These are phyloP conservation scores for Mrakia frigida DNA, from an alignment of 768 basidiomycete genomes.

Conservation along the genomic window DNA sequence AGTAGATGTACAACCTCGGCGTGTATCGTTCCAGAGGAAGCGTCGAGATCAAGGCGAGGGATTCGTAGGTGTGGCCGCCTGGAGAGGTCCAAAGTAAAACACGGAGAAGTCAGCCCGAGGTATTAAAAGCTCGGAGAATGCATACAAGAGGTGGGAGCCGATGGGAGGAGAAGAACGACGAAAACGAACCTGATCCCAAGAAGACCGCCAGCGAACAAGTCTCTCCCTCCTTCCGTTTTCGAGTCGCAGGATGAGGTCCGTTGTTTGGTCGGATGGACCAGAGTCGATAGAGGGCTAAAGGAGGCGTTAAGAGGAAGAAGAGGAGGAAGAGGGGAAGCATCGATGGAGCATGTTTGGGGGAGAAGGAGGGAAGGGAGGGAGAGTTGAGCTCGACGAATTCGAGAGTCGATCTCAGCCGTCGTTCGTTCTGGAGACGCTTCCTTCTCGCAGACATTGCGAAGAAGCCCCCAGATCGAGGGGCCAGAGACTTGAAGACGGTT, in stretches of 20 bases:
- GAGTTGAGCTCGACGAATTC: constrained; percentile 3
- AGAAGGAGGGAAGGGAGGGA: neutral
- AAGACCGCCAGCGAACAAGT: constrained; percentile 68
- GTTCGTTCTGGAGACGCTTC: too few species aligned
- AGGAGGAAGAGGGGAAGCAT: constrained; percentile 21
- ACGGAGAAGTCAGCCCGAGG: neutral
- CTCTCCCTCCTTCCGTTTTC: constrained; percentile 20
- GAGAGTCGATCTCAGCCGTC: too few species aligned
- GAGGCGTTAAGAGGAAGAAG: neutral
- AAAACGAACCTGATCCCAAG: constrained; percentile 77
- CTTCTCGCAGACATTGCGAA: too few species aligned
- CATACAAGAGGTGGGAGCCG: neutral
- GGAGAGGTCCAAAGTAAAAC: constrained; percentile 17
- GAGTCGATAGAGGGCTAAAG: neutral
- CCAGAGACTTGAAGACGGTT: too few species aligned
- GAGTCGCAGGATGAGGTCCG: neutral
- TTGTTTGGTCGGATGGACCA: constrained; percentile 1
- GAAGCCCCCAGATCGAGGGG: too few species aligned
- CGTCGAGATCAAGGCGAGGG: constrained; percentile 62
- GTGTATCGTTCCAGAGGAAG: constrained; percentile 71
- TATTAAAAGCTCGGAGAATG: too few species aligned
- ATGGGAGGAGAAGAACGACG: constrained; percentile 16
- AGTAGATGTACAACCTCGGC: constrained; percentile 72
- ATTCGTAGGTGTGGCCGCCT: constrained; percentile 96
- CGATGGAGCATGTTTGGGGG: neutral